Evolutionary conservation across 306 rosid species (phyloP).

Genomic region (Prunus salicina): DNA sequence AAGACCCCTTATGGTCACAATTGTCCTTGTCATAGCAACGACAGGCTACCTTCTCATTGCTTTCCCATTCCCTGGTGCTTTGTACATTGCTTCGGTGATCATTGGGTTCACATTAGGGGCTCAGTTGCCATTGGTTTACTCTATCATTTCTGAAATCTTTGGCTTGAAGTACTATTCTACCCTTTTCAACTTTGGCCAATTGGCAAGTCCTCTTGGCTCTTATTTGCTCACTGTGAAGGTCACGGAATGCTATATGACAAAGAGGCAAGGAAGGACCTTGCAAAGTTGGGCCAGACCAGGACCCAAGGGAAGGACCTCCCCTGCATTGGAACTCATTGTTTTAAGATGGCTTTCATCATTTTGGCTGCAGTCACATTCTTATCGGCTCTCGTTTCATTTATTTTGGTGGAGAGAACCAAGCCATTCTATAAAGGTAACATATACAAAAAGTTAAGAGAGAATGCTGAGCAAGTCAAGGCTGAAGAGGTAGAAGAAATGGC

Average conservation of each 20-base stretch:
- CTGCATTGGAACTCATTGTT: conserved; percentile 14
- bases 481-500: background rate
- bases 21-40: conserved; percentile 1
- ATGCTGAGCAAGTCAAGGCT: background rate
- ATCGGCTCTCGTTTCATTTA: background rate
- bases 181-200: conserved; percentile 1
- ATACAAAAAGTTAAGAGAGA: conserved; percentile 16
- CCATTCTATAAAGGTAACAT: conserved; percentile 8
- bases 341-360: background rate
- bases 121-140: conserved; percentile 1
- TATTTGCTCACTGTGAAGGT: conserved; percentile 13
- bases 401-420: conserved; percentile 16
- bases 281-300: conserved; percentile 6
- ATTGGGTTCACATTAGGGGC: conserved; percentile 23
- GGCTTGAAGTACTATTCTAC: conserved; percentile 25
- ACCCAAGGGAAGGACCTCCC: background rate
- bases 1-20: conserved; percentile 1
- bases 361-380: conserved; percentile 2
- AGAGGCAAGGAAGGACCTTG: conserved; percentile 3
- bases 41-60: conserved; percentile 22
- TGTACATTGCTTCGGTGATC: conserved; percentile 21
- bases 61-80: conserved; percentile 5
- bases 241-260: conserved; percentile 8
- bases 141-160: conserved; percentile 24
- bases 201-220: conserved; percentile 17